These are phyloP conservation scores for Penicillium sp. DNA, from an alignment of 2,329 filamentous ascomycete species.

Conservation along the genomic window DNA sequence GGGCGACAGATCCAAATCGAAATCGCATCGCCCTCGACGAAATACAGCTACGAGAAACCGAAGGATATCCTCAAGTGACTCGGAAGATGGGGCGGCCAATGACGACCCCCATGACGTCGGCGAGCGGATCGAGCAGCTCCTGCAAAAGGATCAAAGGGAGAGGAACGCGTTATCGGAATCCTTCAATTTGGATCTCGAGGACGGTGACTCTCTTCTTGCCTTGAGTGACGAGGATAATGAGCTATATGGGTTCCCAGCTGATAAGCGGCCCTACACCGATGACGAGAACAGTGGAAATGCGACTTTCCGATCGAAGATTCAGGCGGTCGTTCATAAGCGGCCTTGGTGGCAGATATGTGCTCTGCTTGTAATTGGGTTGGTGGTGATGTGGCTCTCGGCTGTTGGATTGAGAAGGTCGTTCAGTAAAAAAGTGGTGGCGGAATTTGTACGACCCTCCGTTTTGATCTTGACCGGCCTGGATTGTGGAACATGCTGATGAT, in stretches of 20 bases:
- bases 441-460: constrained; percentile 15
- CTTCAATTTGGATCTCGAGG: constrained; percentile 22
- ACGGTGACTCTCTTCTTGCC: constrained; percentile 10
- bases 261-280: constrained; percentile 5
- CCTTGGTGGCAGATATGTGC: constrained; percentile 21
- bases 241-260: constrained; percentile 15
- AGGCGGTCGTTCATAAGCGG: constrained; percentile 8
- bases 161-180: constrained; percentile 11
- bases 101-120: constrained; percentile 14
- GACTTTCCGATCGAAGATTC: background rate
- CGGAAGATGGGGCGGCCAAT: background rate
- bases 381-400: constrained; percentile 18
- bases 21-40: background rate
- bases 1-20: background rate
- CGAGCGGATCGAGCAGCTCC: constrained; percentile 18
- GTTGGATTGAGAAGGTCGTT: constrained; percentile 13
- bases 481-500: constrained; percentile 9
- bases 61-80: background rate
- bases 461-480: background rate
- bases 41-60: background rate
- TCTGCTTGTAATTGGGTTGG: constrained; percentile 10
- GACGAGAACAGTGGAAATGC: background rate
- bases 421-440: background rate
- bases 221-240: constrained; percentile 20
- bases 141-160: constrained; percentile 10